Percentiles rank a stretch among this genome's conserved stretches.
phyloP scores from a whole-genome alignment of 2,329 filamentous ascomycete genomes.

The Claviceps capensis region DNA sequence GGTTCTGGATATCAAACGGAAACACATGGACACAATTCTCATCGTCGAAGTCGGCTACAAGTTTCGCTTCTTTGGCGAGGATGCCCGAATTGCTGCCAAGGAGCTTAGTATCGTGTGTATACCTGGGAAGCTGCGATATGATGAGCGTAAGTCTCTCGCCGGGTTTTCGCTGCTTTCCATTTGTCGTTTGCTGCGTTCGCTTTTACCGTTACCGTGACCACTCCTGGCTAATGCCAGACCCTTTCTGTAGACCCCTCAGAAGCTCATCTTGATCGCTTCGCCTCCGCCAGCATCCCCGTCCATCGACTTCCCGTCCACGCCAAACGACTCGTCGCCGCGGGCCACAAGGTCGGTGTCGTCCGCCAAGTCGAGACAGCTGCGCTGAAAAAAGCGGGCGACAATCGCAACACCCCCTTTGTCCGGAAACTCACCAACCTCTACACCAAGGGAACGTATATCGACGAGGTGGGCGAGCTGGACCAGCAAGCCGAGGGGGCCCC shows the following conservation, averaged over 20 bases:
- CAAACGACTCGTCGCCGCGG: conserved; percentile 80
- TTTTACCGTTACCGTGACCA: no score
- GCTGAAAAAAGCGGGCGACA: conserved; percentile 88
- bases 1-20: conserved; percentile 83
- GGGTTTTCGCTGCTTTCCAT: background rate
- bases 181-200: no score
- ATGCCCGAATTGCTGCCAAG: conserved; percentile 78
- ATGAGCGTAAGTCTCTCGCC: conserved; percentile 51
- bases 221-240: no score
- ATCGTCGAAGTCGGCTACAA: conserved; percentile 97
- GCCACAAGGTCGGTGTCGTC: conserved; percentile 92
- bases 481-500: conserved; percentile 31
- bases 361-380: conserved; percentile 91
- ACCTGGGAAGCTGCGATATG: conserved; percentile 85
- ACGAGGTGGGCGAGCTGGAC: conserved; percentile 75
- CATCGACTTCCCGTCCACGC: conserved; percentile 87
- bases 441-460: conserved; percentile 95
- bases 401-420: conserved; percentile 81
- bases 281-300: conserved; percentile 88
- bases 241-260: conserved; percentile 57
- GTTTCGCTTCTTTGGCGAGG: conserved; percentile 92
- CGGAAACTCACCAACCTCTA: conserved; percentile 92
- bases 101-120: conserved; percentile 93
- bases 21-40: conserved; percentile 77
- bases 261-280: conserved; percentile 81